phyloP scores from a whole-genome alignment of 2,329 filamentous ascomycete genomes.

The Cladosporium sphaerospermum region DNA sequence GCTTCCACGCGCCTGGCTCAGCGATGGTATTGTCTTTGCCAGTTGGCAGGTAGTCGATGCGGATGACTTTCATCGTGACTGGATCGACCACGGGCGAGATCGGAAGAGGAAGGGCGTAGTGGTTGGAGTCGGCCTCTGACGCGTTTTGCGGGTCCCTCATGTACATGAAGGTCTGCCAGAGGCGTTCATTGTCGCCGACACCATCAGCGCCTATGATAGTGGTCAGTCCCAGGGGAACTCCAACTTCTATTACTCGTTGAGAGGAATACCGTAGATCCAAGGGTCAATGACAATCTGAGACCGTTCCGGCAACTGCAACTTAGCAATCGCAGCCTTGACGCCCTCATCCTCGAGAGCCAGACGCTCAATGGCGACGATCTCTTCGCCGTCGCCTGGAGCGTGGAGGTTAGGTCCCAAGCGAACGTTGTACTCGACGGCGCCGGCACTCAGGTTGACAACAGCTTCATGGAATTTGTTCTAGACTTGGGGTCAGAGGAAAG shows the following conservation, averaged over 20 bases:
- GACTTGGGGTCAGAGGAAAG: constrained; percentile 1
- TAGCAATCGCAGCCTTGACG: constrained; percentile 54
- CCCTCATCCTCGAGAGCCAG: constrained; percentile 49
- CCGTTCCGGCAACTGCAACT: constrained; percentile 52
- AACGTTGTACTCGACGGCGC: constrained; percentile 50
- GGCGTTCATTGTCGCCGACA: constrained; percentile 41
- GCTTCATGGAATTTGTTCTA: constrained; percentile 60
- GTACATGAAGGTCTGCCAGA: constrained; percentile 63
- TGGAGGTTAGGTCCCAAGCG: constrained; percentile 54
- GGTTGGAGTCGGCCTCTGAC: constrained; percentile 57
- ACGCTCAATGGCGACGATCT: constrained; percentile 54
- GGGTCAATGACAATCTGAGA: constrained; percentile 50
- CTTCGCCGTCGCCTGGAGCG: constrained; percentile 53
- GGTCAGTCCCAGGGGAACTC: neutral
- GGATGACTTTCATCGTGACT: constrained; percentile 56
- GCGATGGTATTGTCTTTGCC: constrained; percentile 56
- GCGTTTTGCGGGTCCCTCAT: constrained; percentile 57
- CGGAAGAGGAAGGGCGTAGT: constrained; percentile 62
- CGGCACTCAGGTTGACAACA: constrained; percentile 47
- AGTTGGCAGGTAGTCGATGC: constrained; percentile 64
- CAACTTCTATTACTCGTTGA: neutral
- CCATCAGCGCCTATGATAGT: constrained; percentile 36
- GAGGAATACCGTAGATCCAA: constrained; percentile 43
- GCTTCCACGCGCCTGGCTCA: constrained; percentile 51
- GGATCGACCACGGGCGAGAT: constrained; percentile 62